Evolutionary conservation across 202 grass and related monocot species (phyloP).

Genomic region (Panicum hallii): DNA sequence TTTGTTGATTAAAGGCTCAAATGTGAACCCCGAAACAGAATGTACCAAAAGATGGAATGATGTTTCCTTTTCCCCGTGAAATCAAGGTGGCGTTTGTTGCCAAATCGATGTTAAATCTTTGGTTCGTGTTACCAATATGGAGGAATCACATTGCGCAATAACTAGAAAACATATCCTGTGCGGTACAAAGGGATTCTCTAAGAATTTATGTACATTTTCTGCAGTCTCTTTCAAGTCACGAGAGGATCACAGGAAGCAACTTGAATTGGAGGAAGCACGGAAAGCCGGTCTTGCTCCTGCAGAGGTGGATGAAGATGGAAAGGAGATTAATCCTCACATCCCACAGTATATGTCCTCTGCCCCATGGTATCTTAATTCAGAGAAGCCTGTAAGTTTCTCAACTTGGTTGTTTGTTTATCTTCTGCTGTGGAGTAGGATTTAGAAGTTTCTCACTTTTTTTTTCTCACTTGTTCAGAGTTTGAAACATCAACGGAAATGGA

Average conservation of each 20-base stretch:
- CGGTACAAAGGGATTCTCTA: neutral
- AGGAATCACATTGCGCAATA: neutral
- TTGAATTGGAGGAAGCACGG: conserved; percentile 95
- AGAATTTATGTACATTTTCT: neutral
- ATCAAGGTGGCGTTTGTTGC: neutral
- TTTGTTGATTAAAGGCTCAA: neutral
- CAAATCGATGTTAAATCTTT: neutral
- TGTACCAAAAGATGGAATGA: neutral
- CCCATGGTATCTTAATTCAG: conserved; percentile 91
- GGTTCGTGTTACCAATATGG: neutral
- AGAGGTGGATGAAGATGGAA: conserved; percentile 95
- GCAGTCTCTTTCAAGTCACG: conserved; percentile 87
- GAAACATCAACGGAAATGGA: conserved; percentile 96
- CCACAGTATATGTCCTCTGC: conserved; percentile 98
- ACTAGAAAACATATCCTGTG: neutral
- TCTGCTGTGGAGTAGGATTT: conserved; percentile 3
- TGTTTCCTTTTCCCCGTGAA: neutral
- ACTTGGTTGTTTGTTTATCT: neutral
- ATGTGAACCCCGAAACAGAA: neutral
- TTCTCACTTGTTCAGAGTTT: conserved; percentile 66
- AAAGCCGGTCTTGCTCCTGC: conserved; percentile 91
- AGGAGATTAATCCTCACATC: conserved; percentile 98
- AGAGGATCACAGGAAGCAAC: conserved; percentile 89
- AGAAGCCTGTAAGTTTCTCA: conserved; percentile 69
- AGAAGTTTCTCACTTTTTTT: neutral